Percentiles rank a stretch among this genome's conserved stretches.
phyloP scores from a whole-genome alignment of 1,284 basidiomycete genomes.

The Malassezia globosa region DNA sequence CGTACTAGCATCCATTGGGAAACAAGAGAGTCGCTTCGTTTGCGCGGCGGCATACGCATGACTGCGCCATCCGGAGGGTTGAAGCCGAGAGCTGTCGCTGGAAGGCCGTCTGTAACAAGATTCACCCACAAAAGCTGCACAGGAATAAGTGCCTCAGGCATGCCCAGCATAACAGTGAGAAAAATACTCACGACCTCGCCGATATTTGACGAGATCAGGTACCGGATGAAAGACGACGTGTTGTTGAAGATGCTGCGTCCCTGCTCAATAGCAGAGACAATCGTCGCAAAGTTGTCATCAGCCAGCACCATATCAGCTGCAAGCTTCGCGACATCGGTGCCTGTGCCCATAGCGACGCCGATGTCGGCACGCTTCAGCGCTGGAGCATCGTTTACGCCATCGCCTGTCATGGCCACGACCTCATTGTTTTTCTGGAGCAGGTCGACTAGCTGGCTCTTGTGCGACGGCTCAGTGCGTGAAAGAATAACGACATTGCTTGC shows the following conservation, averaged over 20 bases:
- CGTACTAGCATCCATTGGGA: slow-evolving; percentile 89
- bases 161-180: slow-evolving; percentile 85
- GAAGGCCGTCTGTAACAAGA: slow-evolving; percentile 62
- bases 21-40: slow-evolving; percentile 76
- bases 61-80: slow-evolving; percentile 84
- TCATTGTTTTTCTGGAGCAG: slow-evolving; percentile 80
- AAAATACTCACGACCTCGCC: slow-evolving; percentile 97
- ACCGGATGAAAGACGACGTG: slow-evolving; percentile 90
- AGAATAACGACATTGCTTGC: slow-evolving; percentile 81
- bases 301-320: slow-evolving; percentile 51
- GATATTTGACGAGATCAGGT: slow-evolving; percentile 81
- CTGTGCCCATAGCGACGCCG: slow-evolving; percentile 50
- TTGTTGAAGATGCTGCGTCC: slow-evolving; percentile 96
- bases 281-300: slow-evolving; percentile 51
- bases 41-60: slow-evolving; percentile 82
- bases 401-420: slow-evolving; percentile 78
- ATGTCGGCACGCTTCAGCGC: slow-evolving; percentile 49
- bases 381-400: slow-evolving; percentile 50
- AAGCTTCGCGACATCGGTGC: slow-evolving; percentile 49
- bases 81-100: slow-evolving; percentile 95
- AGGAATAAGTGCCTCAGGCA: slow-evolving; percentile 96
- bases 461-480: slow-evolving; percentile 81
- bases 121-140: slow-evolving; percentile 81
- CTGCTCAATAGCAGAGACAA: slow-evolving; percentile 58
- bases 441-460: slow-evolving; percentile 91